Evolutionary conservation across 2,329 filamentous ascomycete genomes (phyloP), one percentile per base, ranked within the genome.

Genomic region (Pyrenophora seminiperda): DNA sequence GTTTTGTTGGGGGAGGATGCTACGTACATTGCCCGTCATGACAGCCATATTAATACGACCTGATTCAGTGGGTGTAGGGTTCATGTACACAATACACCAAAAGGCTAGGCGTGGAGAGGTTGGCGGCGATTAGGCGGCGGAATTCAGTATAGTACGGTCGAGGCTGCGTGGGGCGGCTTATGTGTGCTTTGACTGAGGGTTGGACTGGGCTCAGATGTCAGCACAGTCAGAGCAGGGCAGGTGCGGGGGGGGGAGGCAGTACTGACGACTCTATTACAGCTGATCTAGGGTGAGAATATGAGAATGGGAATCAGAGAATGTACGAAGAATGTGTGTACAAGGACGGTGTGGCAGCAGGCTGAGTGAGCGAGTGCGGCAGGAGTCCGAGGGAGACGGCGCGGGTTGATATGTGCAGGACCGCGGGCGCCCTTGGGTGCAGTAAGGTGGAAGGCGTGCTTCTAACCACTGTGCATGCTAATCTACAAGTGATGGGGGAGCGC

Each of bases 401-500:
- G 61, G 53, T 63, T 65, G 61, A 64, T 66, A 67, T 71, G 66
- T 61, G 58, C 53, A 59, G 56, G 41, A 39, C 36, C 19, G 56
- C 37, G 38, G 30, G 59, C 60, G 62, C 66, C 66, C 62, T 71
- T 67, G 57, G 59, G 50, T 56, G 54, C 50, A 57, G 55, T 50
- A 66, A 65, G 66, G 59, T 65, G 59, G 61, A 63, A 47, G 61
- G 50, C 54, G 33, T 43, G 50, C 41, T 49, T 61, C 67, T 69
- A 73, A 58, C 60, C 65, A 61, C 63, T 64, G 69, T 66, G 64
- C 70, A 73, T 73, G 65, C 68, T 70, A 67, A 61, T 59, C 61
- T 72, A 63, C 65, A 72, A 73, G 67, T 59, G 67, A 67, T 65
- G 63, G 55, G 64, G 59, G 65, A 64, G 71, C 67, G 70, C 69